phyloP scores from a whole-genome alignment of 176 grass and related monocot species.

The Triticum dicoccoides region DNA sequence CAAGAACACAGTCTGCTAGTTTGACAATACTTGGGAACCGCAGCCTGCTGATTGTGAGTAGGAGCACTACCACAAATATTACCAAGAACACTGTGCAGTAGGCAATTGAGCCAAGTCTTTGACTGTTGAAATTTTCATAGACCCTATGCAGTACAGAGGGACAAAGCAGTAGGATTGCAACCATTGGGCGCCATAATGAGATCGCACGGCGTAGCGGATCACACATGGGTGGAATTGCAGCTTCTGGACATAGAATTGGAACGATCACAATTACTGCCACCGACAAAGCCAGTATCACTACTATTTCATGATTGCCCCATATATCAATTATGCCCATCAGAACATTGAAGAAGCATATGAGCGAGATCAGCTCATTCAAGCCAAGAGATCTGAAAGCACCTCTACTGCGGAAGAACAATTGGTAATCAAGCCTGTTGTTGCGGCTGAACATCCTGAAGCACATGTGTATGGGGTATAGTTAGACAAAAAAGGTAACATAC shows the following conservation, averaged over 20 bases:
- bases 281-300: too few relatives aligned
- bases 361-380: neutral
- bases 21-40: neutral
- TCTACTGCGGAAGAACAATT: neutral
- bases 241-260: neutral
- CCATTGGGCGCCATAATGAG: neutral
- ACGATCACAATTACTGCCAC: neutral
- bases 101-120: neutral
- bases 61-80: neutral
- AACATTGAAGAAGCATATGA: neutral
- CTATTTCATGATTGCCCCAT: too few relatives aligned
- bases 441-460: conserved; percentile 7
- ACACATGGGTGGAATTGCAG: neutral
- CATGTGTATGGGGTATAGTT: neutral
- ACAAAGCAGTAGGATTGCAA: neutral
- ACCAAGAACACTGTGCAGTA: neutral
- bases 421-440: conserved; percentile 3
- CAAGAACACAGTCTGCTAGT: neutral
- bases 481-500: neutral
- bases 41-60: neutral
- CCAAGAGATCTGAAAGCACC: neutral
- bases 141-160: neutral
- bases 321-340: too few relatives aligned
- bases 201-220: neutral
- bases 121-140: neutral